Evolutionary conservation across 352 stramenopile species (phyloP), one percentile per base, ranked within the genome.

Genomic region (Elongisporangium prolatum): DNA sequence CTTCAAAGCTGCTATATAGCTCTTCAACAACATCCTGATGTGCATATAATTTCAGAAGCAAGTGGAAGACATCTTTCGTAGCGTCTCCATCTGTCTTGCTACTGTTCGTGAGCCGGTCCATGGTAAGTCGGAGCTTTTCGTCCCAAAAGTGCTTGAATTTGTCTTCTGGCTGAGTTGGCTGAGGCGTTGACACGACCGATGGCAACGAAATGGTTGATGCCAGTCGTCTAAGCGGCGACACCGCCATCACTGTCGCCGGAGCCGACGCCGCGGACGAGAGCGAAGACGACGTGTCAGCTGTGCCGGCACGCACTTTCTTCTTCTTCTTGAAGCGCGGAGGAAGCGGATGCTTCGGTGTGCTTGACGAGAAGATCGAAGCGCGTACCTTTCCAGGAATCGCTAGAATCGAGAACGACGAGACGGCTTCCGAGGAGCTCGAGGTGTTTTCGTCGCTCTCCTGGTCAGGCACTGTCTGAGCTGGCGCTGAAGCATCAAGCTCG

Each of bases 131-230:
- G 4, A 93, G 73, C 50, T 90, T 91, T 34, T 91, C 80, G 63
- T 89, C 76, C 84, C 84, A 93, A 44, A 89, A 89, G 17, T 69
- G 68, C 48, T 85, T 84, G 69, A 93, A 93, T 21, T 72, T 82
- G 57, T 91, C 79, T 57, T 77, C 67, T 0, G 60, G 50, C 22
- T 58, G 37, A 2, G 48, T 52, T 13, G 21, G 56, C 22, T 54
- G 24, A 18, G 22, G 55, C 14, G 21, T 48, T 24, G n/a, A 54
- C 47, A 44, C 22, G 40, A 16, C 20, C 10, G 40, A 37, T 20
- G 52, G 21, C 16, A 28, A 14, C 25, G 38, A 21, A 8, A 24
- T 40, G 28, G 5, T 40, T 13, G 28, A 40, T 9, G 28, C 28
- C 28, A 40, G 28, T 5, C 28, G 37, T 22, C 54, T 50, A 18